These are phyloP conservation scores for Patellifolia procumbens DNA, from an alignment of 179 eudicot genomes.

Conservation along the genomic window DNA sequence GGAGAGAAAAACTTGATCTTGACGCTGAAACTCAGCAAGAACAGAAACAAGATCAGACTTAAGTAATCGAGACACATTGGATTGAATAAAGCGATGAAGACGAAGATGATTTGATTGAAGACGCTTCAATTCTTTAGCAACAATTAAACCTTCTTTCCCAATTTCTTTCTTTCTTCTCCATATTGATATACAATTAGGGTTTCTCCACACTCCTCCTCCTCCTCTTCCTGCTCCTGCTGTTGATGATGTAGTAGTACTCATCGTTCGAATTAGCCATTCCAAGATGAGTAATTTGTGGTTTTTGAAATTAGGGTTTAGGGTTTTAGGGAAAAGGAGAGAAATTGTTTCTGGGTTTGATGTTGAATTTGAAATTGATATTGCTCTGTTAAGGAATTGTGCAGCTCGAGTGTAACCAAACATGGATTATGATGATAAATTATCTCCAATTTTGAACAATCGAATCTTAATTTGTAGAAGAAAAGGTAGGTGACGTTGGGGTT, in stretches of 20 bases:
- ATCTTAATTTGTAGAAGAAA: no score
- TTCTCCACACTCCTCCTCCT: constrained; percentile 16
- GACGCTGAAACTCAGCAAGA: constrained; percentile 85
- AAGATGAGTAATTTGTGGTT: background rate
- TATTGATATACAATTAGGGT: constrained; percentile 53
- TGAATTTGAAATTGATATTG: background rate
- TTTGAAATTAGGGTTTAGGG: constrained; percentile 18
- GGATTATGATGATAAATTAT: no score
- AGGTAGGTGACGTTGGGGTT: no score
- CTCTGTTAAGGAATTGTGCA: background rate
- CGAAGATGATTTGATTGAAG: constrained; percentile 60
- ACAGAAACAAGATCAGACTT: constrained; percentile 81
- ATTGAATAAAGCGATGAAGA: constrained; percentile 63
- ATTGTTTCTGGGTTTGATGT: background rate
- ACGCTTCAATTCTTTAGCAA: constrained; percentile 84
- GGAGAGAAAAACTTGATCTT: constrained; percentile 73
- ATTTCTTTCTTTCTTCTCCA: constrained; percentile 96
- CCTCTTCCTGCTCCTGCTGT: no score
- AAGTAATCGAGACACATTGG: constrained; percentile 70
- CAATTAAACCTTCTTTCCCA: constrained; percentile 82
- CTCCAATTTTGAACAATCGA: no score
- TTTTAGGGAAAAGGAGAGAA: background rate
- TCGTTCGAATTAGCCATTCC: background rate
- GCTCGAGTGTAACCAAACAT: background rate
- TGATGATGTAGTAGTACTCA: background rate